Percentiles rank a stretch among this genome's conserved stretches.
Evolutionary conservation across 768 basidiomycete genomes (phyloP).

Genomic region (Solioccasus polychromus): DNA sequence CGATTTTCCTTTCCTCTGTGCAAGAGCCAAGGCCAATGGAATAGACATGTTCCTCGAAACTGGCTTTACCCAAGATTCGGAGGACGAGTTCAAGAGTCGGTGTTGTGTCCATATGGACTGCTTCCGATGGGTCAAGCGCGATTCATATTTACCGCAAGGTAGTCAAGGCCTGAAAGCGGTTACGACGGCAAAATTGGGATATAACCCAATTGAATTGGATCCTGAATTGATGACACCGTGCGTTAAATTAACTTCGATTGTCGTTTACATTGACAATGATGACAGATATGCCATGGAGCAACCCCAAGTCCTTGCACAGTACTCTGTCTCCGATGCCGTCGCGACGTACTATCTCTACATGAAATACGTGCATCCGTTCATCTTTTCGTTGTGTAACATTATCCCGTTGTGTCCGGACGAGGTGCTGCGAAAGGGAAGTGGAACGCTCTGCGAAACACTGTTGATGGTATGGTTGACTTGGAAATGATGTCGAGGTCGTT

Average conservation of each 20-base stretch:
- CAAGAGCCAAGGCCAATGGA: slow-evolving; percentile 79
- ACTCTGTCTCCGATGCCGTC: slow-evolving; percentile 99
- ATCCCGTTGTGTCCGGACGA: slow-evolving; percentile 97
- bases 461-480: slow-evolving; percentile 73
- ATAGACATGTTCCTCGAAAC: slow-evolving; percentile 97
- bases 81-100: slow-evolving; percentile 93
- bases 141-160: slow-evolving; percentile 97
- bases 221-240: slow-evolving; percentile 99
- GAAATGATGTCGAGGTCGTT: not conserved
- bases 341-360: slow-evolving; percentile 99
- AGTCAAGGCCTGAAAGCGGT: slow-evolving; percentile 98
- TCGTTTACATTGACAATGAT: not conserved
- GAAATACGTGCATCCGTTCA: slow-evolving; percentile 99
- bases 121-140: slow-evolving; percentile 99
- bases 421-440: slow-evolving; percentile 91
- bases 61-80: slow-evolving; percentile 86
- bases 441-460: slow-evolving; percentile 95
- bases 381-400: slow-evolving; percentile 98
- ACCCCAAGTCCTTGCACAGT: slow-evolving; percentile 91
- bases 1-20: slow-evolving; percentile 96
- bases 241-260: slow-evolving; percentile 28
- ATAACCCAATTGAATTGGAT: slow-evolving; percentile 95
- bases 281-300: slow-evolving; percentile 92
- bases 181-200: slow-evolving; percentile 92
- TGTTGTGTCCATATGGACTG: slow-evolving; percentile 98